These are phyloP conservation scores for Cryptococcus jaspeensis DNA, from an alignment of 1,284 basidiomycete species.

Conservation along the genomic window DNA sequence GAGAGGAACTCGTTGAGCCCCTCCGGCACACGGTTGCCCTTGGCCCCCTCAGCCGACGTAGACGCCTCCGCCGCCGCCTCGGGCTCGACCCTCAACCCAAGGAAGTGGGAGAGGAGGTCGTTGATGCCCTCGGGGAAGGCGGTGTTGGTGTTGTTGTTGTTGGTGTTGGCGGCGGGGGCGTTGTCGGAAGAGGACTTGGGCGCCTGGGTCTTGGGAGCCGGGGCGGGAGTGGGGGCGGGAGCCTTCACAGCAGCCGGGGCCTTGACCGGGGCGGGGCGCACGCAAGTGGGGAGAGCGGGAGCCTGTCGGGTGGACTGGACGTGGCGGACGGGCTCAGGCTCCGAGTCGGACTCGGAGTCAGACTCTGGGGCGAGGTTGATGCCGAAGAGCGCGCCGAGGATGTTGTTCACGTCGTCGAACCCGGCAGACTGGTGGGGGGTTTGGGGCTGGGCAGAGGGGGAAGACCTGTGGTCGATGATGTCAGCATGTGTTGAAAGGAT, in stretches of 20 bases:
- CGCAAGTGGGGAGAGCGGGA: slow-evolving; percentile 3
- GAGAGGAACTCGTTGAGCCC: slow-evolving; percentile 43
- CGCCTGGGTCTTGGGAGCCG: slow-evolving; percentile 1
- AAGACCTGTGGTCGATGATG: not conserved
- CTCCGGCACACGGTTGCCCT: slow-evolving; percentile 23
- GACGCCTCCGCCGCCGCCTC: slow-evolving; percentile 13
- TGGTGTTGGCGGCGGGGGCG: slow-evolving; percentile 1
- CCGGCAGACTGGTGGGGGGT: slow-evolving; percentile 8
- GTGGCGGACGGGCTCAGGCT: not conserved
- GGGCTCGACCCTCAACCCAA: slow-evolving; percentile 37
- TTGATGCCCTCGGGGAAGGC: slow-evolving; percentile 39
- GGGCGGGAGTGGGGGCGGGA: not conserved
- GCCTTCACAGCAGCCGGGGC: slow-evolving; percentile 2
- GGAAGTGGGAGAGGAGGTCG: slow-evolving; percentile 41
- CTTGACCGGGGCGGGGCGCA: not conserved
- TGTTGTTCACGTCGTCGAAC: slow-evolving; percentile 32
- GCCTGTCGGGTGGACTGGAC: slow-evolving; percentile 10
- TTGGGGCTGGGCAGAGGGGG: not conserved
- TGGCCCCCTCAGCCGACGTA: slow-evolving; percentile 8
- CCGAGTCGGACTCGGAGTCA: not conserved
- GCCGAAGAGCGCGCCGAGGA: slow-evolving; percentile 40
- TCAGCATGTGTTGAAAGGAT: not conserved
- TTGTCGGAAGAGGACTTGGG: not conserved
- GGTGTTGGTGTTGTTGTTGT: slow-evolving; percentile 2
- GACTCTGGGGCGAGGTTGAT: slow-evolving; percentile 31